Evolutionary conservation across 768 basidiomycete genomes (phyloP), one percentile per base, ranked within the genome.

Genomic region (Amanita exitialis): DNA sequence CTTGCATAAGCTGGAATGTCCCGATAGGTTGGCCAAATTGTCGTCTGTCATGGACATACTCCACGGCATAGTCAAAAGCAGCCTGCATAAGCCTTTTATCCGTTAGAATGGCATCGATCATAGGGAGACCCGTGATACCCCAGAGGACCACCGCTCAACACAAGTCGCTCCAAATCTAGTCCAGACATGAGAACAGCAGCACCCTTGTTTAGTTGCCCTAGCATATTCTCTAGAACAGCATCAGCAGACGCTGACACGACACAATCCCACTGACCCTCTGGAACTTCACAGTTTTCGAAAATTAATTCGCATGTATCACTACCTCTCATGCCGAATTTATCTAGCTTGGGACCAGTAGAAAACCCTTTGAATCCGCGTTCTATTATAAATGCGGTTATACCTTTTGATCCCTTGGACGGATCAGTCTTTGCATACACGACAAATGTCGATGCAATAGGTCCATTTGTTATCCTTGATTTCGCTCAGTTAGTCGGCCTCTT

Each of bases 241-340:
- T 20, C 30, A 47, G 55, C 41, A 50, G 56, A 49, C 45, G 51
- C 41, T 13, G 47, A 34, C 10, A 28, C 4, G 35, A 23, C 1
- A n/a, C 25, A 34, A 37, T 35, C 16, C 43, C 16, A 53, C 71
- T 44, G 49, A 91, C 91, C 88, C 61, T 88, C 82, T 1, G 94
- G 91, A 3, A 97, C 86, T 58, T 85, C 78, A 57, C 91, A 94
- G 57, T 90, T 77, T 57, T 95, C 90, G 53, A 97, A 96, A 16
- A 94, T 82, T 20, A 96, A 69, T 62, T 97, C 94, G 56, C 90
- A 91, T 2, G 94, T 97, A 58, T 96, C 92, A 53, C 88, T 90
- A 35, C 94, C 94, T 58, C 94, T 73, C 94, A 97, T 97, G 1
- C 94, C 94, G 61, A 96, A 83, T 64, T 97, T 97, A 65, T 97